Evolutionary conservation across 306 rosid genomes (phyloP).

Genomic region (Ceratonia siliqua): DNA sequence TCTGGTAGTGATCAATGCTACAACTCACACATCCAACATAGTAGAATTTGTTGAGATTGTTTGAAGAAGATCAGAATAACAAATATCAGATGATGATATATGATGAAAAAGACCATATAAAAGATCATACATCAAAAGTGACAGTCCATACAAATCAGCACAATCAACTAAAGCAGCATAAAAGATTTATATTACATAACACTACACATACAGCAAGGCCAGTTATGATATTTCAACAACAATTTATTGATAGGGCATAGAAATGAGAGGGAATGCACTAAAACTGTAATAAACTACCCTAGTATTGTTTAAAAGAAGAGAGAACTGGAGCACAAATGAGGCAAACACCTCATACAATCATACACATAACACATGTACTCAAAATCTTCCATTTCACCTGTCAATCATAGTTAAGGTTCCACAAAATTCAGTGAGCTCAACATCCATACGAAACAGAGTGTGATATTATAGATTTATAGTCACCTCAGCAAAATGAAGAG

Average conservation of each 20-base stretch:
- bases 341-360: not conserved
- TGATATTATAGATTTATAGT: not conserved
- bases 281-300: not conserved
- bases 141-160: not conserved
- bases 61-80: not conserved
- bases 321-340: not conserved
- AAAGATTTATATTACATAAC: not conserved
- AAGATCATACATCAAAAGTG: conserved; percentile 9
- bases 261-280: not conserved
- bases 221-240: not conserved
- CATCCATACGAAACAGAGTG: not conserved
- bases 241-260: not conserved
- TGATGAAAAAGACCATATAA: conserved; percentile 5
- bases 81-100: not conserved
- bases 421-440: not conserved
- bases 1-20: not conserved
- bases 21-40: conserved; percentile 10
- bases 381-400: conserved; percentile 12
- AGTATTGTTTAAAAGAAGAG: too few relatives aligned
- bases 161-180: not conserved
- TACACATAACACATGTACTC: not conserved
- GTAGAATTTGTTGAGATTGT: not conserved
- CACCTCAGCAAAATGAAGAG: not conserved
- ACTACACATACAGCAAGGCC: not conserved
- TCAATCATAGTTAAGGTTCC: conserved; percentile 4